Evolutionary conservation across 2,329 filamentous ascomycete species (phyloP).

Genomic region (Diplodia seriata): DNA sequence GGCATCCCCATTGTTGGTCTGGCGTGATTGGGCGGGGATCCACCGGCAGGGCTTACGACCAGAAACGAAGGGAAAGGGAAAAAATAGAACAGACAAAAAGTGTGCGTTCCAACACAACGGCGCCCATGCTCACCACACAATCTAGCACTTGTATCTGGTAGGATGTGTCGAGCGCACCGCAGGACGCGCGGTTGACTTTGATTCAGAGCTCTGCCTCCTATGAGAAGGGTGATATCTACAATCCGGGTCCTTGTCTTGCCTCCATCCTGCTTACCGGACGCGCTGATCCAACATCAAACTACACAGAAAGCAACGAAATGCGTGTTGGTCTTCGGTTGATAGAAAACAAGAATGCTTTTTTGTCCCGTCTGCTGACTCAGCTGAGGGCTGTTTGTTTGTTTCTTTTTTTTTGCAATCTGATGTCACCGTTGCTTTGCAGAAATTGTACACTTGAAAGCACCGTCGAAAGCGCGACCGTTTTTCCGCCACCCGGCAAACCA

Average conservation of each 20-base stretch:
- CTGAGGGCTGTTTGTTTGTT: neutral
- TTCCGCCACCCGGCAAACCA: constrained; percentile 14
- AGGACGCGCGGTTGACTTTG: constrained; percentile 18
- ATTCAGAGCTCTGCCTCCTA: neutral
- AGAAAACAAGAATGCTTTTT: constrained; percentile 1
- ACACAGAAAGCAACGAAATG: neutral
- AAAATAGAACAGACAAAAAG: constrained; percentile 21
- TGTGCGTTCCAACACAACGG: neutral
- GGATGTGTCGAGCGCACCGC: neutral
- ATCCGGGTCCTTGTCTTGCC: neutral
- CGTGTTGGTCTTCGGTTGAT: constrained; percentile 6
- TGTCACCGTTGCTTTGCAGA: constrained; percentile 23
- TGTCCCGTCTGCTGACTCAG: constrained; percentile 16
- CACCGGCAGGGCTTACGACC: constrained; percentile 1
- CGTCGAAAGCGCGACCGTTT: constrained; percentile 7
- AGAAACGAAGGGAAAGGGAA: neutral
- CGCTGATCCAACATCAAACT: neutral
- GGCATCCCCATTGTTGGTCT: constrained; percentile 13
- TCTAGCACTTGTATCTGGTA: neutral
- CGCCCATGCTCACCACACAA: constrained; percentile 10
- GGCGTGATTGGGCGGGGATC: constrained; percentile 18
- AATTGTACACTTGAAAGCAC: constrained; percentile 23
- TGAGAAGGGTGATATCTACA: constrained; percentile 19
- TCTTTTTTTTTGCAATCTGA: constrained; percentile 23
- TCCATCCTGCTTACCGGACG: constrained; percentile 7